Evolutionary conservation across 345 rosid genomes (phyloP).

Genomic region (Eucalyptus curtisii): DNA sequence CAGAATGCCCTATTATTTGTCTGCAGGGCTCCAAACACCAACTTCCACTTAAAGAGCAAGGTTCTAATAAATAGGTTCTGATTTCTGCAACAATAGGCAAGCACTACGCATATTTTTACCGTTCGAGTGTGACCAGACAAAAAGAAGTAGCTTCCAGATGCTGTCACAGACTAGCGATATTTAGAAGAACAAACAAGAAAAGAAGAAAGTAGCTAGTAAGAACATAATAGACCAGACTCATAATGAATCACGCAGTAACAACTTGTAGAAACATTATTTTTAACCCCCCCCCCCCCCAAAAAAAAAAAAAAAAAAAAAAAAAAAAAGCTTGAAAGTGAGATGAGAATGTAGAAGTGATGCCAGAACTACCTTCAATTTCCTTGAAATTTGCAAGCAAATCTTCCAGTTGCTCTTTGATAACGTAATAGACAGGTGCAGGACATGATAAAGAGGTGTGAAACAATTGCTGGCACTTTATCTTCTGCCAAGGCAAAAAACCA

Average conservation of each 20-base stretch:
- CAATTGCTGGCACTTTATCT: slow-evolving; percentile 56
- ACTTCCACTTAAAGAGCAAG: not conserved
- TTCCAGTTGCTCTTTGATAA: slow-evolving; percentile 47
- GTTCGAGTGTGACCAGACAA: not conserved
- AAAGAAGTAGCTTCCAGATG: not conserved
- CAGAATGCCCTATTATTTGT: not conserved
- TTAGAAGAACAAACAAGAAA: not conserved
- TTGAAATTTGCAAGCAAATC: slow-evolving; percentile 25
- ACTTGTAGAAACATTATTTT: not conserved
- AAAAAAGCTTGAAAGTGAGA: not conserved
- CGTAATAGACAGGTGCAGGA: slow-evolving; percentile 42
- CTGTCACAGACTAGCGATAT: not conserved
- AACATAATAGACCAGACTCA: not conserved
- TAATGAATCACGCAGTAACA: not conserved
- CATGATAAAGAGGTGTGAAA: slow-evolving; percentile 76
- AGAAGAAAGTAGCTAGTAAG: not conserved
- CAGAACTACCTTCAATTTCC: slow-evolving; percentile 28
- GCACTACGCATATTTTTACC: not conserved
- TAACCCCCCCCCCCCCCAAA: rapidly evolving
- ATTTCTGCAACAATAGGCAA: not conserved
- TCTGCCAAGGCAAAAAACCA: slow-evolving; percentile 75
- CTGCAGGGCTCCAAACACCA: not conserved
- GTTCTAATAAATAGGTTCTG: not conserved
- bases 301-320: not conserved
- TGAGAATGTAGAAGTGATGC: not conserved